Base-by-base conservation (phyloP, 2,329 filamentous ascomycete genomes). In the Cordyceps militaris region DNA sequence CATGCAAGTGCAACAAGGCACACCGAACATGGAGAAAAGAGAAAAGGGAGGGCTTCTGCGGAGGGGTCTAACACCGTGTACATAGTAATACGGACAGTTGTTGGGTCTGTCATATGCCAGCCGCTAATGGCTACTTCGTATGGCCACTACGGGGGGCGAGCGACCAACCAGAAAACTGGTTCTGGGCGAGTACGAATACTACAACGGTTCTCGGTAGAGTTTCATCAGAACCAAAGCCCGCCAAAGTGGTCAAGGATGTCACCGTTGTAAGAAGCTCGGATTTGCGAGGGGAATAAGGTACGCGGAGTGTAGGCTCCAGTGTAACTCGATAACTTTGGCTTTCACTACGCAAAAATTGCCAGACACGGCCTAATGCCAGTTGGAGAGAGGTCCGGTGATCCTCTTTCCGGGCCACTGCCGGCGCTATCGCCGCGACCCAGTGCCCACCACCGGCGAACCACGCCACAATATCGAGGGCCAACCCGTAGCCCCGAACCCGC, bases 361-460 rank as follows among this genome's bases (percentile, higher is more conserved):
- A 38, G 4, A 14, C 34, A 38, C 34, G 11, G 34, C 14, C 34
- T 38, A 13, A n/a, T n/a, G n/a, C n/a, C n/a, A n/a, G n/a, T n/a
- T n/a, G n/a, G n/a, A n/a, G n/a, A n/a, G 14, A 5, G 34, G 14
- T 14, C 14, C 34, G n/a, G 14, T 34, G 19, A 28, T 42, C 19
- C 24, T 28, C 13, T 46, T 46, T 16, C 28, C 21, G 40, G 51
- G 51, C 30, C 51, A 46, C 51, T 54, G 40, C 51, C 51, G 40
- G 30, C 51, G 51, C 51, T 24, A 54, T 54, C 50, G 50, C 23
- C 14, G n/a, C 34, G n/a, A n/a, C n/a, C n/a, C n/a, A n/a, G n/a
- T 47, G 44, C 44, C 44, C 30, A 26, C 32, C 32, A 38, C 19
- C 46, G 32, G 32, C 38, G 38, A 53, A 53, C 38, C 50, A 53